phyloP scores from a whole-genome alignment of 495 filamentous ascomycete species.

The Parmelia sp. region DNA sequence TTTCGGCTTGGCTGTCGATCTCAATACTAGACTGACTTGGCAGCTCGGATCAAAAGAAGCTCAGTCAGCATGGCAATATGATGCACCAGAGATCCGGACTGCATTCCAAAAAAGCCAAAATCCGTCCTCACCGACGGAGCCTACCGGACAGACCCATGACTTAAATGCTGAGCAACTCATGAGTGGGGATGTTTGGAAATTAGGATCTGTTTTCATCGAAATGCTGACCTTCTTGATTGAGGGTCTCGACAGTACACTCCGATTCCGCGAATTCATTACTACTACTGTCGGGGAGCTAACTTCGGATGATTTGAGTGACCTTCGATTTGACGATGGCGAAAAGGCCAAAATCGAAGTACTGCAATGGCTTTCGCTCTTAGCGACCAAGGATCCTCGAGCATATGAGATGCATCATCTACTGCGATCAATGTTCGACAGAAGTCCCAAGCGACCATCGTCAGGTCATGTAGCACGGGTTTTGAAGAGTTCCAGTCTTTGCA shows the following conservation, averaged over 20 bases:
- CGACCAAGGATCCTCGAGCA: constrained; percentile 9
- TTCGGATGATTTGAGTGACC: constrained; percentile 4
- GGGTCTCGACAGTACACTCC: background rate
- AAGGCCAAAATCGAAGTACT: constrained; percentile 10
- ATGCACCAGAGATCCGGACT: constrained; percentile 12
- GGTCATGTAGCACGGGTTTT: background rate
- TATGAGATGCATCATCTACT: background rate
- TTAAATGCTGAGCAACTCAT: constrained; percentile 8
- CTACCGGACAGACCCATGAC: background rate
- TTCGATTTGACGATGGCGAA: constrained; percentile 14
- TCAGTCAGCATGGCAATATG: constrained; percentile 16
- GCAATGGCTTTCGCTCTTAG: constrained; percentile 5
- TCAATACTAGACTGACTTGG: constrained; percentile 10
- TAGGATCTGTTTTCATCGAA: constrained; percentile 15
- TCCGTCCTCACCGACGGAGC: too few species aligned
- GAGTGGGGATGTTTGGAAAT: constrained; percentile 15
- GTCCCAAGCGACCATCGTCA: constrained; percentile 7
- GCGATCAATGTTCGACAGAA: constrained; percentile 6
- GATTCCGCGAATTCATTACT: background rate
- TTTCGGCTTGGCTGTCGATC: constrained; percentile 15
- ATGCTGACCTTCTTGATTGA: constrained; percentile 12
- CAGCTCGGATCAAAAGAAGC: constrained; percentile 15
- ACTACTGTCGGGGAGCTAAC: background rate
- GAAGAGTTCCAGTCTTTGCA: background rate
- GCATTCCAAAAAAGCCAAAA: background rate